Evolutionary conservation across 768 basidiomycete species (phyloP), one percentile per base, ranked within the genome.

Genomic region (Collybiopsis luxurians): DNA sequence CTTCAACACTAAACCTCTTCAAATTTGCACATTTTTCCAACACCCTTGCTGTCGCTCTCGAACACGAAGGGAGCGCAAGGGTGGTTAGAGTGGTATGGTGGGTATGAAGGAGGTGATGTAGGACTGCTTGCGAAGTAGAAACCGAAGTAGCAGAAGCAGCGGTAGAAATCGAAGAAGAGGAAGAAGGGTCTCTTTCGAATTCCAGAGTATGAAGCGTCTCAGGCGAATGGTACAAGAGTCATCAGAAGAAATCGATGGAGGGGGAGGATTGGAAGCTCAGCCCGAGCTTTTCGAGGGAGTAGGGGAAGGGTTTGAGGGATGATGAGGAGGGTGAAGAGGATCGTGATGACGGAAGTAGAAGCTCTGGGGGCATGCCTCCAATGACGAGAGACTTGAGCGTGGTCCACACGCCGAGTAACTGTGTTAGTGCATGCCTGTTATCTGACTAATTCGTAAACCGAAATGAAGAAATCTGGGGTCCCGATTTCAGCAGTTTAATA

Each of bases 401-500:
- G 2, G 86, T 78, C 81, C 84, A 89, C 55, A 85, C 71, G 51
- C 80, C 77, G 60, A 90, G 80, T 39, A 90, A 78, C 67, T 87
- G 84, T 45, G 76, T 71, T 51, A 89, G 71, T 15, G 79, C 72
- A 39, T 80, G 69, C 49, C 76, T 69, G 64, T 86, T 83, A 59
- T 84, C 80, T 11, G 88, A 84, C 86, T 85, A 89, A 65, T 90
- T 90, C 65, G 78, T 80, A 63, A 90, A 85, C 54, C 79, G 78
- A 4, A 90, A 74, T 4, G 75, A 69, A 28, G 77, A 72, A 59
- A 83, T 80, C 44, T 59, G 65, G 1, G 87, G 83, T n/a, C 82
- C 85, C 9, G 78, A 67, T 52, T 72, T 78, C 50, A 89, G 76
- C 42, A 80, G 67, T 17, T 77, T 68, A 30, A 88, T 67, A 2